A percentile compares a stretch with the other conserved stretches of the same genome.
phyloP scores from a whole-genome alignment of 1,284 basidiomycete genomes.

The Tilletiaria anomala region DNA sequence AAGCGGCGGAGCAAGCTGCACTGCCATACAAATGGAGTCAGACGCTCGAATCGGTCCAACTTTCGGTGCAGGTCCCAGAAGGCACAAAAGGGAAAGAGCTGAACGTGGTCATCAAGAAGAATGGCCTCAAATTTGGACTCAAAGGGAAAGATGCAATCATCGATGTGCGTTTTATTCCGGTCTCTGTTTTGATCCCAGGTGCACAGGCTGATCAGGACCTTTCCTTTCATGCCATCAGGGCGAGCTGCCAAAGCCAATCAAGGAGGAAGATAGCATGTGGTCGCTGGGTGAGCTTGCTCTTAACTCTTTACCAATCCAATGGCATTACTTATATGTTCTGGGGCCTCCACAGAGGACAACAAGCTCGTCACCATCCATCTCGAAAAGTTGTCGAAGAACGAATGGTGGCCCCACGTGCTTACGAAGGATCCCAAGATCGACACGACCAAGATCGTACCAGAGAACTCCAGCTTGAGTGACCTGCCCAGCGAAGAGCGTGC shows the following conservation, averaged over 20 bases:
- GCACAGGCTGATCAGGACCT: not conserved
- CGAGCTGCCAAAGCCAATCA: slow-evolving; percentile 84
- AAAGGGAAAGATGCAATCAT: slow-evolving; percentile 68
- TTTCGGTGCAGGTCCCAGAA: slow-evolving; percentile 66
- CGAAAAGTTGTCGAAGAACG: slow-evolving; percentile 70
- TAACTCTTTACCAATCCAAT: too few relatives aligned
- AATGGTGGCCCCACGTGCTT: slow-evolving; percentile 97
- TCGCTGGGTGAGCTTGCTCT: slow-evolving; percentile 66
- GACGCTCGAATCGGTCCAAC: slow-evolving; percentile 69
- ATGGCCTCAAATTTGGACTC: slow-evolving; percentile 64
- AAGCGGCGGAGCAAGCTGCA: slow-evolving; percentile 51
- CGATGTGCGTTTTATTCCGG: slow-evolving; percentile 5
- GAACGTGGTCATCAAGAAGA: slow-evolving; percentile 60
- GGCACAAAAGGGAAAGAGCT: slow-evolving; percentile 73
- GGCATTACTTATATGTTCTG: not conserved
- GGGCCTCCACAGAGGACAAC: slow-evolving; percentile 54
- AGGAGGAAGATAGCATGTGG: slow-evolving; percentile 94
- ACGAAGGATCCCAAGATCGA: slow-evolving; percentile 93
- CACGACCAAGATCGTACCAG: slow-evolving; percentile 86
- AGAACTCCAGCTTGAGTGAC: slow-evolving; percentile 89
- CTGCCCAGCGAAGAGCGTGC: slow-evolving; percentile 86
- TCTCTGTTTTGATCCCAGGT: not conserved
- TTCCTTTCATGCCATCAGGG: slow-evolving; percentile 49
- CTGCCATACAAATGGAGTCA: slow-evolving; percentile 89
- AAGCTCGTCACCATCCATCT: slow-evolving; percentile 59